Base-by-base conservation (phyloP, 345 rosid genomes). In the Firmiana major region DNA sequence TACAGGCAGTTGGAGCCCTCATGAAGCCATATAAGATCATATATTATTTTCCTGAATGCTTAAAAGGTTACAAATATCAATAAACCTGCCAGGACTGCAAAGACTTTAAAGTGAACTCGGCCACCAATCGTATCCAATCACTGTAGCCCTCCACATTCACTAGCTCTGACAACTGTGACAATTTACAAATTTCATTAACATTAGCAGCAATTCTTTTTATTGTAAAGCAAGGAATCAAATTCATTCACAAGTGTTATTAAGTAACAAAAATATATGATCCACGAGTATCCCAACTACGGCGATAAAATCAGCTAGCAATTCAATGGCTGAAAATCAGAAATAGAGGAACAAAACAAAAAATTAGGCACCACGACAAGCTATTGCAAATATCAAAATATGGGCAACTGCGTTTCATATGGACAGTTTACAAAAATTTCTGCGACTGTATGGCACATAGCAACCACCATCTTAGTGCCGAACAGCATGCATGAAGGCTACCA, bases 11-110 rank as follows among this genome's bases (percentile, higher is more conserved):
- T 64, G 62, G 57, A 55, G 67, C 12, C 42, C 54, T 49, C 26
- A 73, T 71, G 51, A 31, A 53, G 46, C 26, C 26, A 34, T 31
- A 51, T 31, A 71, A 51, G 17, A 71, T 31, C 60, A 71, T 2
- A 71, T 8, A 57, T 4, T 71, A 19, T 51, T 71, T 31, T 19
- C 26, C 28, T 34, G 12, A 73, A 55, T 45, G 65, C 49, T 49
- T 40, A 36, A 28, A 26, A 16, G 8, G 8, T 46, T 31, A 48
- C 24, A 73, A 73, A 79, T 73, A 68, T 66, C 66, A 59, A 57
- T 57, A 70, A 75, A 97, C 98, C 99, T 97, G 97, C 99, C 99
- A 97, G 73, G 99, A 94, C 80, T 89, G 95, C 86, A 97, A 87
- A 62, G 99, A 97, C 87, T 88, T 91, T 60, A 97, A 84, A 36